These are phyloP conservation scores for Rhododendron simsii DNA, from an alignment of 148 eudicot genomes.

Conservation along the genomic window DNA sequence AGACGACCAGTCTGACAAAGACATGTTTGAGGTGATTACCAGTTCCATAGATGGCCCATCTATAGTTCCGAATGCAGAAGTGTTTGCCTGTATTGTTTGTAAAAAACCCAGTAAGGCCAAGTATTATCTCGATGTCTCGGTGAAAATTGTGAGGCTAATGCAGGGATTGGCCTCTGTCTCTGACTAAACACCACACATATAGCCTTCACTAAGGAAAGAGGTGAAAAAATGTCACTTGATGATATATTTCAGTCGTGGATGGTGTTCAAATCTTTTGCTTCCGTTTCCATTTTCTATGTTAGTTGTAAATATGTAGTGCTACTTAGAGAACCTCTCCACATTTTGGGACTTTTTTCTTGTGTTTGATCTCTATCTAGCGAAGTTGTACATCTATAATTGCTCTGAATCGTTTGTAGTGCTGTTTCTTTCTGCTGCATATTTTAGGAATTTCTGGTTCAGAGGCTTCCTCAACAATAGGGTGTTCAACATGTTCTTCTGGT, in stretches of 20 bases:
- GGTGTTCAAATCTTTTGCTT: background rate
- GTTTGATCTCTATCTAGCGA: background rate
- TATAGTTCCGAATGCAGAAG: constrained; percentile 42
- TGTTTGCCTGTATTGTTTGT: constrained; percentile 56
- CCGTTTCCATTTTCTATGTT: background rate
- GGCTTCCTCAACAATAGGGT: too few species aligned
- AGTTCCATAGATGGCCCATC: constrained; percentile 35
- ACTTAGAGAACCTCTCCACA: background rate
- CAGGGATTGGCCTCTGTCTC: constrained; percentile 52
- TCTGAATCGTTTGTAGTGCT: background rate
- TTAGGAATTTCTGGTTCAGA: background rate
- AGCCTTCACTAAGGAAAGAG: background rate
- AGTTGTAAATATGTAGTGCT: background rate
- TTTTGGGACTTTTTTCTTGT: background rate
- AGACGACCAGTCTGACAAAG: constrained; percentile 67
- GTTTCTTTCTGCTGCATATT: background rate
- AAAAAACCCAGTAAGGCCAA: constrained; percentile 52
- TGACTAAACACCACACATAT: constrained; percentile 22
- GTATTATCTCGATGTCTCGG: constrained; percentile 46
- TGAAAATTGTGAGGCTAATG: constrained; percentile 43
- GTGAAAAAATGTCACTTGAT: background rate
- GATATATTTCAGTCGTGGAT: background rate
- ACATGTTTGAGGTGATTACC: constrained; percentile 57
- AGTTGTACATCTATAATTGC: background rate
- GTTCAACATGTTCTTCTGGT: too few species aligned